Base-by-base conservation (phyloP, 768 basidiomycete genomes). In the Suillus americanus region DNA sequence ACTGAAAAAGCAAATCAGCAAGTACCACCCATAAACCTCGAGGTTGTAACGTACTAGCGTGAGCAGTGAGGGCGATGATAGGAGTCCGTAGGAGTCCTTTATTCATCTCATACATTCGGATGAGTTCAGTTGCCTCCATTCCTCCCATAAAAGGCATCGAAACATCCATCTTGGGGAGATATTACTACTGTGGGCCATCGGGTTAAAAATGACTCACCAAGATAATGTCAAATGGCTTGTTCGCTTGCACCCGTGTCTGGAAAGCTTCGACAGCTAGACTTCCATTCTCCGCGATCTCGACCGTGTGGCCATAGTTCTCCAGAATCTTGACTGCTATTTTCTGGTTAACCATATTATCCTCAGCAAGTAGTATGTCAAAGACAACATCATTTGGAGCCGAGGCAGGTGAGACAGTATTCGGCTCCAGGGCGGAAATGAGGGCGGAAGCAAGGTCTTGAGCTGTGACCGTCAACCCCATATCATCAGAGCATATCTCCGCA, bases 101-200 rank as follows among this genome's bases (percentile, higher is more conserved):
- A 66, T 89, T 83, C 73, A 83, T 79, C 79, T 99, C 97, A 72
- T 89, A 94, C 41, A 86, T 84, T 60, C 97, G 87, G 66, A 98
- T 97, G 64, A 94, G 81, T 67, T 95, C 90, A 0, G 97, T 99
- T 2, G 97, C 94, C 78, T 99, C 96, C 89, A 97, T 94, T 67
- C 97, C 96, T 59, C 96, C 95, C 94, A 99, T 98, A 78, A 96
- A 90, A 7, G 95, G 94, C 94, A 97, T 96, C 12, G 95, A 97
- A 14, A 97, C 90, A 71, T 98, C 96, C 97, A 98, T 98, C 92
- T 97, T 66, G 30, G 14, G 55, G 38, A 54, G 7, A 57, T 14
- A 51, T 3, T 30, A 64, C 60, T 45, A 25, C 65, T 38, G 67
- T 66, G 20, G 14, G 37, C n/a, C n/a, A 28, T 50, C 41, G 55